Evolutionary conservation across 352 stramenopile genomes (phyloP), one percentile per base, ranked within the genome.

Genomic region (Phytophthora megakarya): DNA sequence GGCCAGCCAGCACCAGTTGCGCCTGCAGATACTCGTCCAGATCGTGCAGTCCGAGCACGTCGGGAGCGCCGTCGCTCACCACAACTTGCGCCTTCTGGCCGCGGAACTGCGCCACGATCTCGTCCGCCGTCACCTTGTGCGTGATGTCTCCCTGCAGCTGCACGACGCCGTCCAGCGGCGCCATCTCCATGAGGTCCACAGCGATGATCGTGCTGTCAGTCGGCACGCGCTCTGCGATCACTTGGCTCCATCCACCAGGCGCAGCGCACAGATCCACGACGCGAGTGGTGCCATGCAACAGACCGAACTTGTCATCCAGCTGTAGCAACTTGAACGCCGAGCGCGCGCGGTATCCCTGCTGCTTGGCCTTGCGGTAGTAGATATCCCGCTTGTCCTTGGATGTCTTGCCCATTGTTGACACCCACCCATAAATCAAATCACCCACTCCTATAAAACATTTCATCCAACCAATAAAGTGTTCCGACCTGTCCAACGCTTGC

Each of bases 241-340:
- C 88, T 60, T 96, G 85, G 61, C 84, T 93, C 88, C 88, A 96
- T 5, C 88, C 84, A 7, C 88, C 88, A n/a, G 88, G 87, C 7
- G 88, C 88, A 2, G 88, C 85, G 32, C 88, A 96, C 38, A 96
- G 61, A 62, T 96, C 88, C 30, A 96, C 88, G 21, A 93, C 79
- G 30, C 87, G 87, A 11, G 67, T 88, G 38, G 97, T 91, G 75
- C 79, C 73, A 19, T 84, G 52, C 35, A 99, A 95, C 0, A 99
- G 73, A 43, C 97, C 76, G 74, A 99, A 99, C 47, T 98, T 97
- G 58, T 98, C 97, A 74, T 99, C 97, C 12, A 99, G 78, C 67
- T 99, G 97, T 11, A 99, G 68, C 18, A 99, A 75, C 67, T 99
- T 99, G 81, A 98, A 99, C 5, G 98, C 98, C 32, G 93, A 99